Evolutionary conservation across 805 yeast genomes (phyloP).

Genomic region (Kuraishia capsulata): DNA sequence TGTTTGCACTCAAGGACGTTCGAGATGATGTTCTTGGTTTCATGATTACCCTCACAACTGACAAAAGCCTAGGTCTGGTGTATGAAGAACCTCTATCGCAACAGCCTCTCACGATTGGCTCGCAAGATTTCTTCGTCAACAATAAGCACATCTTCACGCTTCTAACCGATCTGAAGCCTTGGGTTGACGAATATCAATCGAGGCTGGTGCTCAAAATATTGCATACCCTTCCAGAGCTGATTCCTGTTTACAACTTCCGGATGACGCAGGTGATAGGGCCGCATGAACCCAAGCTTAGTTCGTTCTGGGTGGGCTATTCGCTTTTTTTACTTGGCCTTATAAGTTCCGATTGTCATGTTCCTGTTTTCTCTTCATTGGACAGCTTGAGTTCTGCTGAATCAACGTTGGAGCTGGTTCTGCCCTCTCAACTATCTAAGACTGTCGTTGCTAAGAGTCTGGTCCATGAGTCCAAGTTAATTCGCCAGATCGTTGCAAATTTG

Average conservation of each 20-base stretch:
- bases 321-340: slow-evolving; percentile 51
- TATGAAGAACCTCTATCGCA: background rate
- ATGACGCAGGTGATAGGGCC: slow-evolving; percentile 51
- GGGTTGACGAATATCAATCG: slow-evolving; percentile 65
- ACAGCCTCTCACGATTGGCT: slow-evolving; percentile 24
- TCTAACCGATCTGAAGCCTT: slow-evolving; percentile 62
- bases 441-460: slow-evolving; percentile 52
- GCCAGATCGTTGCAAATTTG: slow-evolving; percentile 57
- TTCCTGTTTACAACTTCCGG: slow-evolving; percentile 60
- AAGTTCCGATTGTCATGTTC: slow-evolving; percentile 10
- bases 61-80: background rate
- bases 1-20: background rate
- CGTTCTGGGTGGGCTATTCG: slow-evolving; percentile 78
- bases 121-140: slow-evolving; percentile 45
- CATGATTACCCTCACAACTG: background rate
- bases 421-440: slow-evolving; percentile 51
- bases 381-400: slow-evolving; percentile 10
- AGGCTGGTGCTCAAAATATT: slow-evolving; percentile 44
- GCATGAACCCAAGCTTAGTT: slow-evolving; percentile 70
- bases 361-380: background rate
- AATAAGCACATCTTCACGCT: slow-evolving; percentile 61
- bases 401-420: slow-evolving; percentile 50
- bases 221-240: slow-evolving; percentile 51
- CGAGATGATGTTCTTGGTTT: background rate
- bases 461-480: slow-evolving; percentile 39